Conservation (phyloP, 2,329 filamentous ascomycete species). For the Pseudopyricularia javanii region DNA sequence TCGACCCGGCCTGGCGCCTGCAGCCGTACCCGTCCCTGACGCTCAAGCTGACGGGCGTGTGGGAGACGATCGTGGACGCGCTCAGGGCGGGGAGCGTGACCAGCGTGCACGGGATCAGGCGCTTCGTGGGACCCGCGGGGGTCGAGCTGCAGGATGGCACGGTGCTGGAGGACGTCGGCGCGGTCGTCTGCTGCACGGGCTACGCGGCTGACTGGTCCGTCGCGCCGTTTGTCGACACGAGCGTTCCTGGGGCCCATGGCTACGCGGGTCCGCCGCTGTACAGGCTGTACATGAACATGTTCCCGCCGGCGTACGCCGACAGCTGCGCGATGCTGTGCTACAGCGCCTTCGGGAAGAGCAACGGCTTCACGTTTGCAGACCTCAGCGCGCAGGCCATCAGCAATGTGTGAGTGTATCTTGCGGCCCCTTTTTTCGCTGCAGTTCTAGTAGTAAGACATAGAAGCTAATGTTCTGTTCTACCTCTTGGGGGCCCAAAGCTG, state of each 20-base stretch:
- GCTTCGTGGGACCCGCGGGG: slow-evolving; percentile 11
- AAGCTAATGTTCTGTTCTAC: background rate
- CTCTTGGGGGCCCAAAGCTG: slow-evolving; percentile 12
- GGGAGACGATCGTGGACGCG: slow-evolving; percentile 13
- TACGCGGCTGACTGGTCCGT: slow-evolving; percentile 18
- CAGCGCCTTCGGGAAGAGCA: slow-evolving; percentile 19
- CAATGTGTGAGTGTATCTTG: slow-evolving; percentile 16
- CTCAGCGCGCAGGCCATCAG: slow-evolving; percentile 29
- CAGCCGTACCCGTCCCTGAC: slow-evolving; percentile 14
- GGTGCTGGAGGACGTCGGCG: slow-evolving; percentile 14
- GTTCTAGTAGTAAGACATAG: background rate
- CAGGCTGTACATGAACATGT: slow-evolving; percentile 28
- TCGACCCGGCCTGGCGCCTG: slow-evolving; percentile 18
- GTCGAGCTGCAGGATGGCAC: slow-evolving; percentile 17
- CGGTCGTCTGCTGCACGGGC: slow-evolving; percentile 22
- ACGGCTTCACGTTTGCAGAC: slow-evolving; percentile 26
- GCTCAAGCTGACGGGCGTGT: slow-evolving; percentile 11
- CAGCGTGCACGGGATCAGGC: slow-evolving; percentile 14
- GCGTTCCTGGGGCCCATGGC: slow-evolving; percentile 11
- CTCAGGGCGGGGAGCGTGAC: slow-evolving; percentile 14
- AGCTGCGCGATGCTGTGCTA: slow-evolving; percentile 30
- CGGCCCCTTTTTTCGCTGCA: background rate
- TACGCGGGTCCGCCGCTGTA: slow-evolving; percentile 17
- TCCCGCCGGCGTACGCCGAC: slow-evolving; percentile 27
- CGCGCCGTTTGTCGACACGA: slow-evolving; percentile 15